Base-by-base conservation (phyloP, 176 grass and related monocot species). In the Alopecurus myosuroides region DNA sequence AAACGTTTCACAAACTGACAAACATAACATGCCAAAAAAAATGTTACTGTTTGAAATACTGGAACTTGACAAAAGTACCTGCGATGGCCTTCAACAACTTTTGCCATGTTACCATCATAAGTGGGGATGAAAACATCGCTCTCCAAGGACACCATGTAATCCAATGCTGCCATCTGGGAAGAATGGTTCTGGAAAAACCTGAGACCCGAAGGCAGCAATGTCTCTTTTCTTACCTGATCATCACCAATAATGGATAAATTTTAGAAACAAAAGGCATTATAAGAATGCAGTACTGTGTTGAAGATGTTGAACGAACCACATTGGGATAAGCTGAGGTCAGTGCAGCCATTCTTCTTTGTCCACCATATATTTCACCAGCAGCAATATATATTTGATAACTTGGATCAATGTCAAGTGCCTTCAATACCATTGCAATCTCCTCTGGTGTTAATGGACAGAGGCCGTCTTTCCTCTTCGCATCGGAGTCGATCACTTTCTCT, bases 131-230 rank as follows among this genome's bases (percentile, higher is more conserved):
- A 97, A 66, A 94, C 79, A 83, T 97, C 90, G 57, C 95, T 97
- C 65, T 90, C 92, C 85, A 94, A 83, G 57, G 95, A 93, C 60
- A 98, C 95, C 88, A 98, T 92, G 77, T 98, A 98, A 89, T 98
- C 95, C 60, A 98, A 86, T 73, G 95, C 95, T 62, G 95, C 95
- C 95, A 97, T 97, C 79, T 97, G 95, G 63, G 95, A 97, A 74
- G 95, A 98, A 89, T 98, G 95, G 63, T 95, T 98, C 79, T 93
- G 88, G 70, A 98, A 98, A 69, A 88, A 90, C 60, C 90, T 80
- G 45, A 98, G 50, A 23, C 92, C 92, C 30, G 88, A 77, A 74
- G 87, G 90, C 73, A 97, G 82, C 57, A 94, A 25, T 31, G 91
- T 94, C 89, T 97, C 95, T 44, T 97, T 97, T 64, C 91, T 97